Evolutionary conservation across 1,284 basidiomycete genomes (phyloP).

Genomic region (Rhodotorula sp.): DNA sequence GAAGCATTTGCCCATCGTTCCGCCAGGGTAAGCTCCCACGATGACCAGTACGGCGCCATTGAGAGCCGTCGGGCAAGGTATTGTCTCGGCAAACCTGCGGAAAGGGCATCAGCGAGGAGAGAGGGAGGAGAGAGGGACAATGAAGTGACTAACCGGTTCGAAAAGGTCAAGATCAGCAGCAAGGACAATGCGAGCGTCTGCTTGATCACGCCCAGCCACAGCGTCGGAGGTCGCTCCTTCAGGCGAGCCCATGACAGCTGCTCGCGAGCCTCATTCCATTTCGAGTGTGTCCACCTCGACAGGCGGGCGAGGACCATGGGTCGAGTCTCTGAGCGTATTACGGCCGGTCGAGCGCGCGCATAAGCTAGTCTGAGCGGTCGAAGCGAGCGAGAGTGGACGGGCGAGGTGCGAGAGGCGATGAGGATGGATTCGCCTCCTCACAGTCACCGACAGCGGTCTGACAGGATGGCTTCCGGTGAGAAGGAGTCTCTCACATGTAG

Average conservation of each 20-base stretch:
- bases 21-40: slow-evolving; percentile 28
- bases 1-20: slow-evolving; percentile 25
- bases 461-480: slow-evolving; percentile 7
- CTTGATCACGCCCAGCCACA: slow-evolving; percentile 13
- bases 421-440: background rate
- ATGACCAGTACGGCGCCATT: slow-evolving; percentile 28
- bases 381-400: background rate
- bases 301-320: background rate
- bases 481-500: rapidly evolving
- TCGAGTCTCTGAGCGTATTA: too few species aligned
- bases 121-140: background rate
- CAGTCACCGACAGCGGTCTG: background rate
- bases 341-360: slow-evolving; percentile 2
- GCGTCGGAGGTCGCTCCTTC: background rate
- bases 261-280: background rate
- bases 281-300: background rate
- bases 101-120: background rate
- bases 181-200: slow-evolving; percentile 18
- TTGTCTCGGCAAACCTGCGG: slow-evolving; percentile 13
- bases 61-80: slow-evolving; percentile 7
- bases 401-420: background rate
- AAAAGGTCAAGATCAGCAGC: slow-evolving; percentile 13
- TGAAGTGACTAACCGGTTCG: background rate
- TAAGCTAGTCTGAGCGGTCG: background rate
- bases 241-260: background rate